phyloP scores from a whole-genome alignment of 192 early-diverging fungal genomes.

The Pecoramyces ruminantium region DNA sequence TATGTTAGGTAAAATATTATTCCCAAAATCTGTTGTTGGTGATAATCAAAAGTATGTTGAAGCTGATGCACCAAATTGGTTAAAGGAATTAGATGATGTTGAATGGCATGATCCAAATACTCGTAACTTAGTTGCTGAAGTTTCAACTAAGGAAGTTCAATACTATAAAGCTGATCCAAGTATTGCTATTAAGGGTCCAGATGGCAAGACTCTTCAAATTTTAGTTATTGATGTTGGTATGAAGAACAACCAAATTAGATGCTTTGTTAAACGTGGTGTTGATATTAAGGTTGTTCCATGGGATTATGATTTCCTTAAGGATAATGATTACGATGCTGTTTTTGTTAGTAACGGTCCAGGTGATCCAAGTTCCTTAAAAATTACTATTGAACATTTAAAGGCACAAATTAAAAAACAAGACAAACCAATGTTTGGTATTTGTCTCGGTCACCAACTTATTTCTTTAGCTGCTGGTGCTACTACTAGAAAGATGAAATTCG shows the following conservation, averaged over 20 bases:
- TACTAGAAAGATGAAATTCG: conserved; percentile 94
- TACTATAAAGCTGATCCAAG: conserved; percentile 54
- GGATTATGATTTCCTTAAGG: conserved; percentile 80
- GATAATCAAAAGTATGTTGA: conserved; percentile 26
- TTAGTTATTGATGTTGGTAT: conserved; percentile 94
- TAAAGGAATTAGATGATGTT: conserved; percentile 37
- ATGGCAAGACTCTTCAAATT: conserved; percentile 63
- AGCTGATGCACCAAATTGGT: conserved; percentile 6
- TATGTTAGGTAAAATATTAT: conserved; percentile 77
- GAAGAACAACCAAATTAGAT: conserved; percentile 98
- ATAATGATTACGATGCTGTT: conserved; percentile 70
- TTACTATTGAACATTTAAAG: conserved; percentile 59
- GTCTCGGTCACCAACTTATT: conserved; percentile 94
- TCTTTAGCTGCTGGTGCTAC: conserved; percentile 85
- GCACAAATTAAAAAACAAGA: conserved; percentile 44
- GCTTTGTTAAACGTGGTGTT: conserved; percentile 89
- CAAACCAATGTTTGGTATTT: conserved; percentile 97
- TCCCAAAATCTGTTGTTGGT: conserved; percentile 44
- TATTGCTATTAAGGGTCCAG: conserved; percentile 11
- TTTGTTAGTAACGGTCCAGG: conserved; percentile 88
- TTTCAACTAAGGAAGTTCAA: conserved; percentile 67
- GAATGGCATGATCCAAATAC: conserved; percentile 86
- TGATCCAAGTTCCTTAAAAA: conserved; percentile 69
- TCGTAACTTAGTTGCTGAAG: conserved; percentile 85
- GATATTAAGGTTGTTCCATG: conserved; percentile 88